Conservation (phyloP, 345 rosid species). For the Luvunga scandens region DNA sequence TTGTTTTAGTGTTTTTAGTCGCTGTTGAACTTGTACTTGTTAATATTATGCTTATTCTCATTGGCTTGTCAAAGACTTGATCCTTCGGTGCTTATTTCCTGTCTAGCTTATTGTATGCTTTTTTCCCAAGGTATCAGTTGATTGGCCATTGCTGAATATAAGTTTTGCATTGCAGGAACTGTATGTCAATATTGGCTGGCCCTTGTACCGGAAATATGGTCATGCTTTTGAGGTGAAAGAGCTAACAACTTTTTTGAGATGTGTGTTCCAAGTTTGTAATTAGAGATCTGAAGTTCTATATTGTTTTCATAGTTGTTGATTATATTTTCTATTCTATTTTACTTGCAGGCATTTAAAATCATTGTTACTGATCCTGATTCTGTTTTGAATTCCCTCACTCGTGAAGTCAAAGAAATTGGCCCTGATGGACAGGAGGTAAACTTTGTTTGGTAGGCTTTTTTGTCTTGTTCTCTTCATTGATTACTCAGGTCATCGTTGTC, state of each 20-base stretch:
- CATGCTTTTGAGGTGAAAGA: constrained; percentile 93
- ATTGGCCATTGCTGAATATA: constrained; percentile 1
- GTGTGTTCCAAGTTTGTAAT: neutral
- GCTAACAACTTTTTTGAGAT: neutral
- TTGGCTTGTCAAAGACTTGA: neutral
- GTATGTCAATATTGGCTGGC: constrained; percentile 88
- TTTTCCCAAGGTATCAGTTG: constrained; percentile 6
- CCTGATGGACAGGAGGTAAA: constrained; percentile 89
- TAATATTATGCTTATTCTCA: neutral
- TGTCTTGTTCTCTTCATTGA: neutral
- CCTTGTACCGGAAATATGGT: constrained; percentile 84
- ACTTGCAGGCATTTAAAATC: constrained; percentile 84
- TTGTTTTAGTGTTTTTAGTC: neutral
- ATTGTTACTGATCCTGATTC: constrained; percentile 90
- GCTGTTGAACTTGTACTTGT: neutral
- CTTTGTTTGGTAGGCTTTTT: constrained; percentile 10
- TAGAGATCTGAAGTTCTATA: neutral
- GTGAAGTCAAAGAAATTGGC: constrained; percentile 82
- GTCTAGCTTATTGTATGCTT: neutral
- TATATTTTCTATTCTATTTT: neutral
- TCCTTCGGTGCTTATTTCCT: neutral
- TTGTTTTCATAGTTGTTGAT: neutral
- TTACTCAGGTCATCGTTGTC: constrained; percentile 8
- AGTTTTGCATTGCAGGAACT: constrained; percentile 53
- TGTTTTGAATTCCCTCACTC: constrained; percentile 70